Evolutionary conservation across 2,329 filamentous ascomycete genomes (phyloP).

Genomic region (Colletotrichum australisinense): DNA sequence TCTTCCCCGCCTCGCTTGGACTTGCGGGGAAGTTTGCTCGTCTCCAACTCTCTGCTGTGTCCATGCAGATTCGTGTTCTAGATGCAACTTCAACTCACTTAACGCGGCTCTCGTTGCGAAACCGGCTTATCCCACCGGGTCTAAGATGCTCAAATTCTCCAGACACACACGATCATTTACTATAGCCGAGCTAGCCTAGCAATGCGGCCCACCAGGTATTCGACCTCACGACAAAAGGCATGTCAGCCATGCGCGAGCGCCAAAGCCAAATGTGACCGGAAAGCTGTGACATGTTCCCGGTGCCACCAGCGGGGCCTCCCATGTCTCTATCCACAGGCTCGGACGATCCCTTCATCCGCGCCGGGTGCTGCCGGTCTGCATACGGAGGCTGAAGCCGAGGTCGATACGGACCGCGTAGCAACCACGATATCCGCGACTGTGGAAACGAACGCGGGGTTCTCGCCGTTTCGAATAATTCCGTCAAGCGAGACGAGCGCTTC

Average conservation of each 20-base stretch:
- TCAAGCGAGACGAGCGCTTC: not conserved
- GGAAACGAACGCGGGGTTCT: not conserved
- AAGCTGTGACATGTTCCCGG: constrained; percentile 44
- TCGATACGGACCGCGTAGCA: no score
- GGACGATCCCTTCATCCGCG: not conserved
- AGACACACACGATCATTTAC: not conserved
- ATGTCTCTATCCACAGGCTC: constrained; percentile 44
- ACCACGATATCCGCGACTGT: not conserved
- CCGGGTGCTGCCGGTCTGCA: not conserved
- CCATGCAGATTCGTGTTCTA: not conserved
- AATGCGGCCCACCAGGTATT: constrained; percentile 43
- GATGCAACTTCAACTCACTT: not conserved
- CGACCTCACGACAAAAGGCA: constrained; percentile 52
- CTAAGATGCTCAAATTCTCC: not conserved
- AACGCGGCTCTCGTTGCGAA: not conserved
- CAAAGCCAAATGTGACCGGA: constrained; percentile 55
- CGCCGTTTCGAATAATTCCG: not conserved
- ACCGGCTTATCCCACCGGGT: not conserved
- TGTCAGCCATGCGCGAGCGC: constrained; percentile 50
- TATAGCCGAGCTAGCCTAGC: not conserved
- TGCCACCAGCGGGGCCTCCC: constrained; percentile 44
- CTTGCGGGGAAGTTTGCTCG: not conserved
- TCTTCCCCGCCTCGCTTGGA: not conserved
- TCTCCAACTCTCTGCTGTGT: not conserved
- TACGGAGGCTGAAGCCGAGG: not conserved